phyloP scores from a whole-genome alignment of 2,329 filamentous ascomycete species.

The Ophiostoma quercus region DNA sequence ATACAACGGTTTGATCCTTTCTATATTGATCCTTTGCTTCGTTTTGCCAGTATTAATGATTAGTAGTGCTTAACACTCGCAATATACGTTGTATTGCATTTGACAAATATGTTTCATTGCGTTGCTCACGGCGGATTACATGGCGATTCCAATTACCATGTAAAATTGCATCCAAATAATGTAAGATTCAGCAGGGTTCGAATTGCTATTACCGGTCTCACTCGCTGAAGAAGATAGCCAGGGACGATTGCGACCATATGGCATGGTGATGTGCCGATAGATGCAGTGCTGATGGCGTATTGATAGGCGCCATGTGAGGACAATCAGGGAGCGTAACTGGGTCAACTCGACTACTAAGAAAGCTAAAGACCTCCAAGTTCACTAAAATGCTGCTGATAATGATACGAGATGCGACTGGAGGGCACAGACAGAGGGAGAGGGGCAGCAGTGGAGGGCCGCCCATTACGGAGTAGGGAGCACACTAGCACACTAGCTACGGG shows the following conservation, averaged over 20 bases:
- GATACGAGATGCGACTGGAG: slow-evolving; percentile 6
- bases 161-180: not conserved
- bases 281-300: not conserved
- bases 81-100: not conserved
- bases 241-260: not conserved
- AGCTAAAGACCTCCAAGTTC: not conserved
- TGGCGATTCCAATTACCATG: not conserved
- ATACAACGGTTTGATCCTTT: not conserved
- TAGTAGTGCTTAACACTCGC: not conserved
- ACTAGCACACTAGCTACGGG: not conserved
- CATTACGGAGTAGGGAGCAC: not conserved
- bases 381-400: not conserved
- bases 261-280: not conserved
- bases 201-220: not conserved
- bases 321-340: not conserved
- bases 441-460: not conserved
- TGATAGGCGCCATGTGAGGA: slow-evolving; percentile 4
- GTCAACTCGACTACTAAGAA: not conserved
- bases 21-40: not conserved
- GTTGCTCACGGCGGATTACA: not conserved
- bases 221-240: slow-evolving; percentile 11
- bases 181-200: no score
- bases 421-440: not conserved
- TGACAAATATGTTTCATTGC: not conserved
- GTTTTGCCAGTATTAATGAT: not conserved